Evolutionary conservation across 139 green algal genomes (phyloP).

Genomic region (Nannochloris sp.): DNA sequence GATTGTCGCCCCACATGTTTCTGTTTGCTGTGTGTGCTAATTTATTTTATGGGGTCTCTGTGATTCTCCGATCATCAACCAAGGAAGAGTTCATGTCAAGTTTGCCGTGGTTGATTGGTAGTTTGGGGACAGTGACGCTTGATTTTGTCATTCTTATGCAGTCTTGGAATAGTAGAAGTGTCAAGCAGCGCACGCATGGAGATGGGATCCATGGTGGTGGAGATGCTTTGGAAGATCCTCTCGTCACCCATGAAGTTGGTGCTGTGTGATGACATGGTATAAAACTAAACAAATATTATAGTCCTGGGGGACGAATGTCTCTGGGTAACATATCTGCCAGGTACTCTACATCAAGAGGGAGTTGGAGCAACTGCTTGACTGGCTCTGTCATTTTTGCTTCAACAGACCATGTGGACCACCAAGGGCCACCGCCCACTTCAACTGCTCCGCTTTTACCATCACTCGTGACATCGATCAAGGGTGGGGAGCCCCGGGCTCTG

Average conservation of each 20-base stretch:
- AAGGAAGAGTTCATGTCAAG: conserved; percentile 43
- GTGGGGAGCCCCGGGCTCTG: background rate
- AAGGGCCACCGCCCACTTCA: conserved; percentile 90
- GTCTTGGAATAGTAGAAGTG: conserved; percentile 5
- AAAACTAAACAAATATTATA: conserved; percentile 22
- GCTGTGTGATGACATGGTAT: too few relatives aligned
- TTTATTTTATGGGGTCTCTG: conserved; percentile 59
- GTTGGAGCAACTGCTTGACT: conserved; percentile 55
- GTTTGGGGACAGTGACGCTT: conserved; percentile 70
- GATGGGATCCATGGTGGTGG: background rate
- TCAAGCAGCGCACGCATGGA: background rate
- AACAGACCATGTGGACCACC: conserved; percentile 67
- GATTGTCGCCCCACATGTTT: conserved; percentile 70
- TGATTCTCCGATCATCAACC: conserved; percentile 55
- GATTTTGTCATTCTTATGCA: conserved; percentile 69
- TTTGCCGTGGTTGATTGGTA: conserved; percentile 74
- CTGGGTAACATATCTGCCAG: conserved; percentile 34
- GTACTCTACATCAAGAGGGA: conserved; percentile 63
- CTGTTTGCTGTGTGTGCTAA: conserved; percentile 69
- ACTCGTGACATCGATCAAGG: conserved; percentile 62
- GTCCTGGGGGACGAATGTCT: conserved; percentile 47
- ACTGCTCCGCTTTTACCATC: conserved; percentile 41
- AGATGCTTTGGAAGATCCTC: conserved; percentile 18
- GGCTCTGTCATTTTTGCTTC: conserved; percentile 73
- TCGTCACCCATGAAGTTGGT: background rate